phyloP scores from a whole-genome alignment of 2,329 filamentous ascomycete species.

The Ustilaginoidea virens region DNA sequence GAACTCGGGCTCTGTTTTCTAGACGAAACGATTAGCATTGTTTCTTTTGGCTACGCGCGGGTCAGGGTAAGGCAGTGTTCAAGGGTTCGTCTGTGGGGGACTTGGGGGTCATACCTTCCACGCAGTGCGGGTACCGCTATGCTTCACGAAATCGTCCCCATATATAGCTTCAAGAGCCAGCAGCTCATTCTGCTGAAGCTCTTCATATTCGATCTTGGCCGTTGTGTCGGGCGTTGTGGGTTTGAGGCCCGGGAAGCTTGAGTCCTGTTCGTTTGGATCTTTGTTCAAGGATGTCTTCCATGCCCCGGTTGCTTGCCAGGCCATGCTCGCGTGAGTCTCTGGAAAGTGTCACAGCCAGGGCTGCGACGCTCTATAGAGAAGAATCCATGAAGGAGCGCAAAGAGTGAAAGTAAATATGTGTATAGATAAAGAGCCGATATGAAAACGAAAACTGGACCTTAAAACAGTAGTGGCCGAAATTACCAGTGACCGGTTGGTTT shows the following conservation, averaged over 20 bases:
- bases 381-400: no score
- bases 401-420: no score
- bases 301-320: conserved; percentile 31
- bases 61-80: no score
- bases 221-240: conserved; percentile 24
- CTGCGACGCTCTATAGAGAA: conserved; percentile 33
- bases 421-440: no score
- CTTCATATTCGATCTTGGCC: conserved; percentile 52
- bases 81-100: background rate
- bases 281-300: conserved; percentile 32
- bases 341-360: conserved; percentile 35
- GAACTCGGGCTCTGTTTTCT: conserved; percentile 73
- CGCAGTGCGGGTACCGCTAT: conserved; percentile 54
- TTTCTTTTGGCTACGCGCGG: no score
- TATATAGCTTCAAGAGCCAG: conserved; percentile 79
- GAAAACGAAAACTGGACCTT: no score
- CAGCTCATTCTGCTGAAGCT: conserved; percentile 78
- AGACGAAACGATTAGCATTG: conserved; percentile 1
- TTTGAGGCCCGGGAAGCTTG: conserved; percentile 36
- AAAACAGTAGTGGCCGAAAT: background rate
- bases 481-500: no score
- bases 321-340: conserved; percentile 27
- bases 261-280: conserved; percentile 26
- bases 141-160: conserved; percentile 69
- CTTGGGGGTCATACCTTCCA: conserved; percentile 55